phyloP scores from a whole-genome alignment of 2,329 filamentous ascomycete species.

The Cladophialophora immunda region DNA sequence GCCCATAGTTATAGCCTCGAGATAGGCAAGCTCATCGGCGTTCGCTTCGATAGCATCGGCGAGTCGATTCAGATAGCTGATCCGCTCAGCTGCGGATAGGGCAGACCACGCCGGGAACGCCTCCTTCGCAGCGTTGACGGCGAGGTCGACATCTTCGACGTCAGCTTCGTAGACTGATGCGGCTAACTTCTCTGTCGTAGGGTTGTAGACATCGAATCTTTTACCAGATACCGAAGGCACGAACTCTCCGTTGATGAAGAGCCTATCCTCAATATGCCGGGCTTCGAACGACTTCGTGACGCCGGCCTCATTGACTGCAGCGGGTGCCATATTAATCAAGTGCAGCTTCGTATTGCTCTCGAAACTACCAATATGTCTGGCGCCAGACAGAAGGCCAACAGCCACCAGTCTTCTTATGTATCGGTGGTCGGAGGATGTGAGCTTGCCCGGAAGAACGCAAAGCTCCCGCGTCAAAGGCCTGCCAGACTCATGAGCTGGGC shows the following conservation, averaged over 20 bases:
- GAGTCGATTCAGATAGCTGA: conserved; percentile 51
- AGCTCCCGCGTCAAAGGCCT: too few relatives aligned
- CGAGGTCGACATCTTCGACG: conserved; percentile 45
- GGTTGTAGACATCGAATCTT: conserved; percentile 46
- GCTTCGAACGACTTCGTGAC: too few relatives aligned
- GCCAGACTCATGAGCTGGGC: too few relatives aligned
- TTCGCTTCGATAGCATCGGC: conserved; percentile 52
- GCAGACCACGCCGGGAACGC: conserved; percentile 54
- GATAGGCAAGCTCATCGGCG: conserved; percentile 52
- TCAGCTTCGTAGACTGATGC: conserved; percentile 43
- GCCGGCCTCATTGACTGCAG: too few relatives aligned
- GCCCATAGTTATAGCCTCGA: conserved; percentile 60
- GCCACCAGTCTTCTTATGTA: too few relatives aligned
- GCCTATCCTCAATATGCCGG: conserved; percentile 43
- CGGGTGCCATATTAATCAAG: too few relatives aligned
- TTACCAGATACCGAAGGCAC: conserved; percentile 42
- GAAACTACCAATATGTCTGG: too few relatives aligned
- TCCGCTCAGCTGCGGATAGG: conserved; percentile 54
- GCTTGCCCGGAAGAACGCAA: too few relatives aligned
- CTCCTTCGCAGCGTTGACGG: conserved; percentile 43
- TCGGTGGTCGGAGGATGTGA: too few relatives aligned
- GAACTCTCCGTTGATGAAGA: conserved; percentile 48
- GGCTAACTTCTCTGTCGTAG: conserved; percentile 43
- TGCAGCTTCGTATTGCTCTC: too few relatives aligned
- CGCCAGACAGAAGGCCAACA: too few relatives aligned